Evolutionary conservation across 345 rosid species (phyloP).

Genomic region (Laguncularia racemosa): DNA sequence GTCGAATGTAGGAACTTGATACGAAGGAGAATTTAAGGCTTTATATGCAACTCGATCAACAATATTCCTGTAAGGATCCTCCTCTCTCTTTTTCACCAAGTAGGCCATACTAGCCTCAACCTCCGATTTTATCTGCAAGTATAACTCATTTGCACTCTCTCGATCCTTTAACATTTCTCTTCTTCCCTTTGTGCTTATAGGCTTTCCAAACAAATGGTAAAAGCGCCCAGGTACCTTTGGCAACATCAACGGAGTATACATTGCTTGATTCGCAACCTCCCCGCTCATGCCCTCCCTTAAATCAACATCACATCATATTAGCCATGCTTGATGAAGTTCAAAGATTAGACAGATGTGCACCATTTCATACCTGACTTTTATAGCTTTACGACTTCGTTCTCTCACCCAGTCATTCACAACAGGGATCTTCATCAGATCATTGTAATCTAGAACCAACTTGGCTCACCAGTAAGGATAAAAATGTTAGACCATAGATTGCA

Average conservation of each 20-base stretch:
- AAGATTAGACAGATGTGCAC: neutral
- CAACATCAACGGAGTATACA: slow-evolving; percentile 13
- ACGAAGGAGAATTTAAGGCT: slow-evolving; percentile 25
- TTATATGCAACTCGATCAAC: slow-evolving; percentile 33
- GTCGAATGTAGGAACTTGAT: slow-evolving; percentile 45
- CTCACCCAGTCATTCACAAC: slow-evolving; percentile 10
- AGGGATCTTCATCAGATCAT: slow-evolving; percentile 35
- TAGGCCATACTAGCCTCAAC: slow-evolving; percentile 44
- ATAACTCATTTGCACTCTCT: slow-evolving; percentile 33
- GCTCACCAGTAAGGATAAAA: neutral
- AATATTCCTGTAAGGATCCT: slow-evolving; percentile 46
- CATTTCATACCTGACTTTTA: slow-evolving; percentile 17
- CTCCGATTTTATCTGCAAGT: slow-evolving; percentile 33
- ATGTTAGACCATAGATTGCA: neutral
- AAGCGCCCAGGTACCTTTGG: slow-evolving; percentile 38
- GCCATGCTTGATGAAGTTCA: neutral
- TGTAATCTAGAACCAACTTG: slow-evolving; percentile 26
- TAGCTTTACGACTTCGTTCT: slow-evolving; percentile 1
- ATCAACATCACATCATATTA: neutral
- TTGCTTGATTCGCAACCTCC: slow-evolving; percentile 26
- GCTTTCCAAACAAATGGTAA: slow-evolving; percentile 33
- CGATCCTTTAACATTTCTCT: slow-evolving; percentile 31
- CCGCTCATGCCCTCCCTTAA: slow-evolving; percentile 22
- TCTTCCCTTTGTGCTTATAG: slow-evolving; percentile 40
- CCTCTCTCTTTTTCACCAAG: slow-evolving; percentile 40